These are phyloP conservation scores for Dimocarpus longan DNA, from an alignment of 345 rosid genomes.

Conservation along the genomic window DNA sequence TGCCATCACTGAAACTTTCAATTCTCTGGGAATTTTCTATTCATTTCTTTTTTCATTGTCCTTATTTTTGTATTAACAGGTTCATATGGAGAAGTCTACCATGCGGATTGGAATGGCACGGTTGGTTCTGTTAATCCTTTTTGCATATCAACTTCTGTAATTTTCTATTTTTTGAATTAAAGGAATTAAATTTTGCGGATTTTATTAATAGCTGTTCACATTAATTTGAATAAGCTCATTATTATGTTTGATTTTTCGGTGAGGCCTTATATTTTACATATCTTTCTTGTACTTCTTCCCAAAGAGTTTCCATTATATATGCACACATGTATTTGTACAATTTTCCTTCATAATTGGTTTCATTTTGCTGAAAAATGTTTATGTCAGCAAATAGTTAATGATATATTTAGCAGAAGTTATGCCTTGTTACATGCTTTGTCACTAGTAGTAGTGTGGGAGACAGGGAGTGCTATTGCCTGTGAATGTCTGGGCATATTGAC, in stretches of 20 bases:
- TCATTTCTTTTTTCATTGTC: conserved; percentile 17
- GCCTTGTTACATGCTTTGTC: neutral
- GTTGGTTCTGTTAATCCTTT: conserved; percentile 48
- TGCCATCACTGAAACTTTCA: conserved; percentile 5
- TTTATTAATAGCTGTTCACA: neutral
- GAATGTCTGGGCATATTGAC: neutral
- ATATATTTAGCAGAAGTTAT: neutral
- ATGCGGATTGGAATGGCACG: conserved; percentile 98
- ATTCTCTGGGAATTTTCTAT: conserved; percentile 8
- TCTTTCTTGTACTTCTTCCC: neutral
- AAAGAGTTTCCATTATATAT: neutral
- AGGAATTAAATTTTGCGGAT: neutral
- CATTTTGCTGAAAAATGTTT: neutral
- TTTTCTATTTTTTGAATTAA: neutral
- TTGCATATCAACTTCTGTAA: conserved; percentile 7
- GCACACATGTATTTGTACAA: neutral
- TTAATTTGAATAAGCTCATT: no score
- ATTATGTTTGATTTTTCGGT: no score
- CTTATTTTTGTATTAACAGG: conserved; percentile 51
- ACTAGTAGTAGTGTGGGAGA: neutral
- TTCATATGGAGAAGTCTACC: conserved; percentile 98
- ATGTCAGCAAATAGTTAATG: neutral
- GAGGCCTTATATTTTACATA: no score
- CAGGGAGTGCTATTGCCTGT: neutral
- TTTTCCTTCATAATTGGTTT: neutral